These are phyloP conservation scores for Oryza meyeriana DNA, from an alignment of 176 grass and related monocot species.

Conservation along the genomic window DNA sequence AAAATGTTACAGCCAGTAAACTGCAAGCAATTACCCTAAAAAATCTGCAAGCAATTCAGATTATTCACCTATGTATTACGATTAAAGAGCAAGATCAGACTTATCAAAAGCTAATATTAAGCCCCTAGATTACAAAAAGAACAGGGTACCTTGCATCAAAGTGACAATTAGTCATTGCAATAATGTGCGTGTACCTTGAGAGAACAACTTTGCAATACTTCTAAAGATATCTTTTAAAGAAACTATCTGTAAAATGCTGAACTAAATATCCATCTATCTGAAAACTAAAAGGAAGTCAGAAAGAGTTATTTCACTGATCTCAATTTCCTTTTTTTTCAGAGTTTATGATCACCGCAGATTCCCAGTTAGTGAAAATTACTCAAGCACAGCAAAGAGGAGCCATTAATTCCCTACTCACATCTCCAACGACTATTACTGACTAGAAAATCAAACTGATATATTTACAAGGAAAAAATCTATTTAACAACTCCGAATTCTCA, in stretches of 20 bases:
- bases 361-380: background rate
- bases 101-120: background rate
- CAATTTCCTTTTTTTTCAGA: background rate
- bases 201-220: background rate
- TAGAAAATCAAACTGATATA: background rate
- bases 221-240: background rate
- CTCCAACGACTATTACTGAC: background rate
- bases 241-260: background rate
- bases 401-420: background rate
- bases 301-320: background rate
- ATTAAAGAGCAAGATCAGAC: background rate
- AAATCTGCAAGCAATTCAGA: background rate
- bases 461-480: background rate
- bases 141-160: background rate
- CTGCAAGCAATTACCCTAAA: background rate
- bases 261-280: background rate
- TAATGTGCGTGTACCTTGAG: background rate
- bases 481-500: no score
- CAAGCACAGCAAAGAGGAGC: background rate
- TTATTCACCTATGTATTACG: background rate
- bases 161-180: background rate
- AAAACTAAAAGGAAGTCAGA: background rate
- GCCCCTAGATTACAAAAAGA: background rate
- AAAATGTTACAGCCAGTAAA: background rate
- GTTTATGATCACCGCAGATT: background rate